A percentile compares a stretch with the other conserved stretches of the same genome.
Conservation (phyloP, 495 filamentous ascomycete genomes). For the Choiromyces venosus region DNA sequence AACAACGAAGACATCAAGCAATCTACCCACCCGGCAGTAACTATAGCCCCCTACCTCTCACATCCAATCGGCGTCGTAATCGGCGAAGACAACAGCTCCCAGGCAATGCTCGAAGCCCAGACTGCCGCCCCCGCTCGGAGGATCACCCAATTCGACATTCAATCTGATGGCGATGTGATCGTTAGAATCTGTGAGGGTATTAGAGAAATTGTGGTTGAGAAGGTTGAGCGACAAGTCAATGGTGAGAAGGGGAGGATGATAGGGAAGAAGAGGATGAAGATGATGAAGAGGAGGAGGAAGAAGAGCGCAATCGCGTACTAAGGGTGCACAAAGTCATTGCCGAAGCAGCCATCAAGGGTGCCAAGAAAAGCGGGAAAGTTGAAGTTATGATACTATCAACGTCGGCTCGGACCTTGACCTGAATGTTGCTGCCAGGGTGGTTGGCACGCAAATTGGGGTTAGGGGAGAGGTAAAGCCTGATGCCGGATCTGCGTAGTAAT, state of each 20-base stretch:
- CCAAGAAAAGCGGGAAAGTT: slow-evolving; percentile 83
- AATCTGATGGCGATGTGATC: slow-evolving; percentile 77
- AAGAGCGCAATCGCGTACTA: slow-evolving; percentile 76
- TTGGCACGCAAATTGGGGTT: too few species aligned
- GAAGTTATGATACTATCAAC: slow-evolving; percentile 88
- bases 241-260: slow-evolving; percentile 50
- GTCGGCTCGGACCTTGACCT: slow-evolving; percentile 70
- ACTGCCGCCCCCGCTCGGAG: slow-evolving; percentile 88
- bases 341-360: too few species aligned
- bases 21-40: slow-evolving; percentile 90
- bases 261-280: slow-evolving; percentile 56
- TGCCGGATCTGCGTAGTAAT: too few species aligned
- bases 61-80: slow-evolving; percentile 85
- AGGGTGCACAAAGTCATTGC: too few species aligned
- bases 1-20: slow-evolving; percentile 90
- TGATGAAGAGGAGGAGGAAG: slow-evolving; percentile 60
- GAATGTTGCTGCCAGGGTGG: slow-evolving; percentile 71
- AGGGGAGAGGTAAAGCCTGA: too few species aligned
- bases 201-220: slow-evolving; percentile 82
- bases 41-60: slow-evolving; percentile 86
- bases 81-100: slow-evolving; percentile 62
- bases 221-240: too few species aligned
- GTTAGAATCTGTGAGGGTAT: slow-evolving; percentile 79
- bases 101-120: slow-evolving; percentile 69
- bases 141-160: slow-evolving; percentile 66